Percentiles rank a stretch among this genome's conserved stretches.
These are phyloP conservation scores for Ramaria rubella DNA, from an alignment of 768 basidiomycete species.

Conservation along the genomic window DNA sequence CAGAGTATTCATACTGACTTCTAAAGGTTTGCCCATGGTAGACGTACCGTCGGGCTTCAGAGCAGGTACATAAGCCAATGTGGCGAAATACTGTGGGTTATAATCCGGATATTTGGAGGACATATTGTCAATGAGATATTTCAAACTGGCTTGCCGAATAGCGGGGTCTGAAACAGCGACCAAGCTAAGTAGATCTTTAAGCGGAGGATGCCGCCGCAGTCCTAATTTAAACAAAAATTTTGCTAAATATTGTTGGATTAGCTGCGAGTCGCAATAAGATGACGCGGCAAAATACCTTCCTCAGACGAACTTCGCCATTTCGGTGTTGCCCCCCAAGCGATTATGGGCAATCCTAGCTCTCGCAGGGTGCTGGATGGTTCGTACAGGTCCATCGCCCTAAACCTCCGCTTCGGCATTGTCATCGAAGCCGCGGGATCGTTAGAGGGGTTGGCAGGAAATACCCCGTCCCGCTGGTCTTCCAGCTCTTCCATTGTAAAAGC, in stretches of 20 bases:
- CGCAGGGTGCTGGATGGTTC: conserved; percentile 75
- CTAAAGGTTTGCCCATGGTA: conserved; percentile 54
- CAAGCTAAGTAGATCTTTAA: conserved; percentile 58
- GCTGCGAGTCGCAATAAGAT: not conserved
- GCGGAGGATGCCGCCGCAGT: conserved; percentile 58
- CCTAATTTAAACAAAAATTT: conserved; percentile 74
- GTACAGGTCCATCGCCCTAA: conserved; percentile 70
- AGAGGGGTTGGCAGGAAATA: conserved; percentile 64
- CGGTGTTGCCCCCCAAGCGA: conserved; percentile 76
- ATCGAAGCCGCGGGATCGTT: conserved; percentile 71
- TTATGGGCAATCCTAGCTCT: conserved; percentile 65
- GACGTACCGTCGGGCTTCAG: conserved; percentile 39
- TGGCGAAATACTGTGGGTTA: conserved; percentile 44
- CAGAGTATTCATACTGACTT: conserved; percentile 38
- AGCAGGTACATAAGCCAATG: conserved; percentile 77
- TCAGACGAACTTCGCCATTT: conserved; percentile 82
- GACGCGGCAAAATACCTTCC: conserved; percentile 53
- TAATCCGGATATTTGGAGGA: conserved; percentile 54
- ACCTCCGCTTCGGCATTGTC: conserved; percentile 37
- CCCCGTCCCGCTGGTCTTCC: conserved; percentile 24
- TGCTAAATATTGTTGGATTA: conserved; percentile 37
- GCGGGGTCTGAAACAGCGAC: conserved; percentile 51
- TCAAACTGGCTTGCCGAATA: conserved; percentile 57
- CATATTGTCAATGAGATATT: conserved; percentile 77
- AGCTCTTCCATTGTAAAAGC: conserved; percentile 65